Percentiles rank a stretch among this genome's conserved stretches.
These are phyloP conservation scores for Metschnikowia anglica DNA, from an alignment of 805 yeast genomes.

Conservation along the genomic window DNA sequence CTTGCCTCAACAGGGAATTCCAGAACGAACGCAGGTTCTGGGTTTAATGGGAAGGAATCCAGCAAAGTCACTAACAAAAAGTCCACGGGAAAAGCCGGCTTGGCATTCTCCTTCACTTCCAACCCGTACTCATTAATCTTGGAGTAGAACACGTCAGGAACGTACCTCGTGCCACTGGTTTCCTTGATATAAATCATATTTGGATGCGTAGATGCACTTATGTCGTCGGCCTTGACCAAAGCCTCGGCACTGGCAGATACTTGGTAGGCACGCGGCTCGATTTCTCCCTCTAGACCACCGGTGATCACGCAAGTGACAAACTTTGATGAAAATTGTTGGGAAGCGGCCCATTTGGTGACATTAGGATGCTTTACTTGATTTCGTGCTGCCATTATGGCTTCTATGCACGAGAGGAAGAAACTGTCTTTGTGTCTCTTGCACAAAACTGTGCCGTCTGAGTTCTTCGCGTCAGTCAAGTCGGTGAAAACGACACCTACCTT, in stretches of 20 bases:
- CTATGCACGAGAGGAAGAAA: constrained; percentile 86
- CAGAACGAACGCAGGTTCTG: constrained; percentile 50
- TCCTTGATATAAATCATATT: constrained; percentile 78
- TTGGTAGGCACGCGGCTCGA: constrained; percentile 88
- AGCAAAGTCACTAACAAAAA: constrained; percentile 74
- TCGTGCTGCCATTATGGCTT: constrained; percentile 77
- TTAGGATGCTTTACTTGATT: constrained; percentile 70
- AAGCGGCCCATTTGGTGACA: constrained; percentile 57
- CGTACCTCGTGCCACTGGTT: constrained; percentile 73
- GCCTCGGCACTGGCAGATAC: constrained; percentile 87
- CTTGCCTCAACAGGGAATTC: constrained; percentile 80
- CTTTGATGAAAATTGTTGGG: constrained; percentile 75
- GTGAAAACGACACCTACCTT: constrained; percentile 86
- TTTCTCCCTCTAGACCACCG: constrained; percentile 86
- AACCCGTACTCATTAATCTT: constrained; percentile 84
- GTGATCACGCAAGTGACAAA: constrained; percentile 91
- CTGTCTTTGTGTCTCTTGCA: constrained; percentile 92
- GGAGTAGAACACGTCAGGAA: constrained; percentile 90
- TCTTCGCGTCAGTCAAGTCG: constrained; percentile 84
- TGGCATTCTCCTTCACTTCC: constrained; percentile 71
- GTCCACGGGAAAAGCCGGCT: constrained; percentile 32
- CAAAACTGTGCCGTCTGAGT: constrained; percentile 82
- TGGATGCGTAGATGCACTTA: constrained; percentile 88
- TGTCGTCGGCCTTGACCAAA: constrained; percentile 78
- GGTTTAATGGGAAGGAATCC: constrained; percentile 84